Percentiles rank a stretch among this genome's conserved stretches.
These are phyloP conservation scores for Claviceps citrina DNA, from an alignment of 2,329 filamentous ascomycete genomes.

Conservation along the genomic window DNA sequence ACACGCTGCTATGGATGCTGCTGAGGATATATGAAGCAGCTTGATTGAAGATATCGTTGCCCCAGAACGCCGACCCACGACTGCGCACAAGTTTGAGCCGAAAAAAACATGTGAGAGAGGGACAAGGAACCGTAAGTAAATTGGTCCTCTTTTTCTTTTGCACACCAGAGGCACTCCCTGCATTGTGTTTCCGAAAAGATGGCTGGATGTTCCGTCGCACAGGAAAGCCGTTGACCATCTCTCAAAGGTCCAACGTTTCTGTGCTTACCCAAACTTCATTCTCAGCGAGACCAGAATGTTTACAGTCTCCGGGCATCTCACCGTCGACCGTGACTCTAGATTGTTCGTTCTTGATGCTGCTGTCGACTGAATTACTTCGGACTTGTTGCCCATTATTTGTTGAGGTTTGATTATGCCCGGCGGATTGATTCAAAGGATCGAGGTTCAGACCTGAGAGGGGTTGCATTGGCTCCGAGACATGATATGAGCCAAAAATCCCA, in stretches of 20 bases:
- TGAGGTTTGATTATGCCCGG: conserved; percentile 8
- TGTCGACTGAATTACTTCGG: conserved; percentile 3
- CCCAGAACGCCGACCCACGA: conserved; percentile 1
- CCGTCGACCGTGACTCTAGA: conserved; percentile 13
- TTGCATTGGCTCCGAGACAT: conserved; percentile 10
- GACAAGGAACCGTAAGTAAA: background rate
- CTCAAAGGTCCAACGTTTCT: conserved; percentile 5
- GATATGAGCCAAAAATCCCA: conserved; percentile 15
- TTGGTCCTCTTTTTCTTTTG: background rate
- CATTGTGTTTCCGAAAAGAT: background rate
- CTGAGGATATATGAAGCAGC: background rate
- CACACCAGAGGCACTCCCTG: background rate
- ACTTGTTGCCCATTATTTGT: conserved; percentile 9
- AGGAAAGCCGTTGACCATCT: background rate
- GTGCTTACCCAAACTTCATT: conserved; percentile 6
- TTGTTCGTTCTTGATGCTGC: conserved; percentile 13
- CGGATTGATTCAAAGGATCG: conserved; percentile 15
- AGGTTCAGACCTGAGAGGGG: conserved; percentile 16
- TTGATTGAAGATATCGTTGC: background rate
- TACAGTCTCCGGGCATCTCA: conserved; percentile 10
- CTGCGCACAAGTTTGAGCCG: background rate
- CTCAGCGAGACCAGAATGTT: conserved; percentile 10
- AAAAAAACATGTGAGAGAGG: background rate
- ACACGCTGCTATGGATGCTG: conserved; percentile 3
- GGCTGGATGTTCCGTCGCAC: background rate